Conservation (phyloP, 208 protist species). For the Leishmania martiniquensis region DNA sequence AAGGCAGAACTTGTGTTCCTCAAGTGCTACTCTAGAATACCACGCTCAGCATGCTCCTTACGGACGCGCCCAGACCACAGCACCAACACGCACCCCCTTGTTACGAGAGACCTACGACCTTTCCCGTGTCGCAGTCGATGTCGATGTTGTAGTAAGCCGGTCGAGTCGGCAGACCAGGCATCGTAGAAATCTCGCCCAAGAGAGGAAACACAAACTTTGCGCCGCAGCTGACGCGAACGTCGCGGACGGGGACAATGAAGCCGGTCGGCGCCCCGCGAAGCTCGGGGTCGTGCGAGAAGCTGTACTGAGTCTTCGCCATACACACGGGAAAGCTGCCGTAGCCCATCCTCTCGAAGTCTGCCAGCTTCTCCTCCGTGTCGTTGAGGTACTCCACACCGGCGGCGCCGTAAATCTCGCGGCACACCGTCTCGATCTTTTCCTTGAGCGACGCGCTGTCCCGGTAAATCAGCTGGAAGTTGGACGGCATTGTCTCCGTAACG, state of each 20-base stretch:
- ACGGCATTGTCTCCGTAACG: constrained; percentile 54
- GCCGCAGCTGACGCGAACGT: constrained; percentile 94
- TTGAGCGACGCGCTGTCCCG: constrained; percentile 87
- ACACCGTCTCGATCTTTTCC: constrained; percentile 97
- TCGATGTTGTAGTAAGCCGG: constrained; percentile 97
- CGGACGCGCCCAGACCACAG: background rate
- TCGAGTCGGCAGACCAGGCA: constrained; percentile 95
- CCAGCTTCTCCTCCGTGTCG: constrained; percentile 90
- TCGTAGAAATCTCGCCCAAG: constrained; percentile 94
- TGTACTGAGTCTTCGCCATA: constrained; percentile 99
- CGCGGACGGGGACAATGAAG: constrained; percentile 94
- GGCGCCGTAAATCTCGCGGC: constrained; percentile 96
- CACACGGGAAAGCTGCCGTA: constrained; percentile 95
- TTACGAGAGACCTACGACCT: constrained; percentile 94
- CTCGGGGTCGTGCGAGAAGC: constrained; percentile 92
- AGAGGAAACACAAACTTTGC: constrained; percentile 97
- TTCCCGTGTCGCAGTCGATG: constrained; percentile 93
- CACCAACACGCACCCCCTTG: background rate
- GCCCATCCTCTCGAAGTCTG: constrained; percentile 74
- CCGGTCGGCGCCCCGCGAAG: constrained; percentile 91
- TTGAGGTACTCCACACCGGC: constrained; percentile 88
- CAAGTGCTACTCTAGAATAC: too few relatives aligned
- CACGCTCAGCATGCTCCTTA: background rate
- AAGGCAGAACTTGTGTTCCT: too few relatives aligned
- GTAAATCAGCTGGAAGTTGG: constrained; percentile 95